Evolutionary conservation across 345 rosid species (phyloP).

Genomic region (Cardamine resedifolia): DNA sequence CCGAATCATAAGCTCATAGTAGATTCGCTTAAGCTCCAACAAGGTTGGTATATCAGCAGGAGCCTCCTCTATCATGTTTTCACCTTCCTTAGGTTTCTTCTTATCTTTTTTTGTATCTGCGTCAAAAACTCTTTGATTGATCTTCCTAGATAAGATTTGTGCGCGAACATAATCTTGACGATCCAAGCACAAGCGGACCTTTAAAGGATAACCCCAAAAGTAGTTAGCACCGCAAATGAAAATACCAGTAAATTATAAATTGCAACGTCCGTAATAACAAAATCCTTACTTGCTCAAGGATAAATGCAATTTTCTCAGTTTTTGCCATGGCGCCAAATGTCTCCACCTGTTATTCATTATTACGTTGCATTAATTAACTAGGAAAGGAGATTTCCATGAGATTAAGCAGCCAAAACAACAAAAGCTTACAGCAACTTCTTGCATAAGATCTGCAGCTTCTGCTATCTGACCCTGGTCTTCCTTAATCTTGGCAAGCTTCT

Average conservation of each 20-base stretch:
- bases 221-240: conserved; percentile 5
- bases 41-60: conserved; percentile 95
- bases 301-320: conserved; percentile 98
- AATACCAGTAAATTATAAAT: background rate
- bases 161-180: conserved; percentile 96
- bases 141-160: conserved; percentile 93
- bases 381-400: background rate
- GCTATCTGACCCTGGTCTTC: conserved; percentile 93
- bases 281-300: conserved; percentile 83
- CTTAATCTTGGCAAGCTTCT: conserved; percentile 93
- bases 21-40: conserved; percentile 80
- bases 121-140: conserved; percentile 85
- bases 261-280: background rate
- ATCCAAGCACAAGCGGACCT: conserved; percentile 97
- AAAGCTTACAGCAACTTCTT: conserved; percentile 90
- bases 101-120: conserved; percentile 75
- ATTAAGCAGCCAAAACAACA: conserved; percentile 1
- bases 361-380: conserved; percentile 17
- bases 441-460: conserved; percentile 99
- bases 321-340: conserved; percentile 99
- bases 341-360: conserved; percentile 65
- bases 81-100: conserved; percentile 96
- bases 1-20: conserved; percentile 94
- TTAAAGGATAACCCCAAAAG: conserved; percentile 25
- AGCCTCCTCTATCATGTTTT: conserved; percentile 81